Conservation (phyloP, 345 rosid species). For the Aurinia saxatilis region DNA sequence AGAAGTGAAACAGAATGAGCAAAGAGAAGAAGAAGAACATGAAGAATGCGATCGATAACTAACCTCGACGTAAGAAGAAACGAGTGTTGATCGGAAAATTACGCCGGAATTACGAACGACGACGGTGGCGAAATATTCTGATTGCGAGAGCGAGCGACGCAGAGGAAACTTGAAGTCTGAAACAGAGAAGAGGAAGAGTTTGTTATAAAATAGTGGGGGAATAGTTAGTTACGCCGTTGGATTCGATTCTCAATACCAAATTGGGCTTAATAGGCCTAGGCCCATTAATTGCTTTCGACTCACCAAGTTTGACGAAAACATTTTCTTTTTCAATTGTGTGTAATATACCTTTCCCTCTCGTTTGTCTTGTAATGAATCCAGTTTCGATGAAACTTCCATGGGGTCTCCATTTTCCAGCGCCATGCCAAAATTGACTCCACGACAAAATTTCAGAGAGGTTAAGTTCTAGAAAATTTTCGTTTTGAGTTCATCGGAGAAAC, state of each 20-base stretch:
- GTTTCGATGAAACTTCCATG: conserved; percentile 18
- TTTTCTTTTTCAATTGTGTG: neutral
- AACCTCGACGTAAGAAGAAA: neutral
- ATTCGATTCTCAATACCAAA: neutral
- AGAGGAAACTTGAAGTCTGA: too few relatives aligned
- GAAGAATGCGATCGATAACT: neutral
- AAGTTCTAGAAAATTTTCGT: neutral
- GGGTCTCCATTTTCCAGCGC: conserved; percentile 12
- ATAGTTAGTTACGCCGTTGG: neutral
- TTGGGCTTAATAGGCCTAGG: neutral
- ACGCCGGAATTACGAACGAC: neutral
- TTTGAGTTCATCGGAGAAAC: neutral
- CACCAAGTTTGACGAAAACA: neutral
- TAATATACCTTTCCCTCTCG: conserved; percentile 18
- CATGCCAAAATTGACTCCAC: neutral
- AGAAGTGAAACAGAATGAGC: neutral
- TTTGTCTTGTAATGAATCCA: conserved; percentile 3
- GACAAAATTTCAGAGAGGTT: neutral
- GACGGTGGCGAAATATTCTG: neutral
- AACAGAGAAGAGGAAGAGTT: neutral
- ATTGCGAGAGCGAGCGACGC: neutral
- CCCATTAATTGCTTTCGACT: neutral
- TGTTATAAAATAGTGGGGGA: too few relatives aligned
- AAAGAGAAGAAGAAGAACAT: neutral
- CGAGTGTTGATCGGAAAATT: neutral